Evolutionary conservation across 345 rosid species (phyloP).

Genomic region (Moricandia arvensis): DNA sequence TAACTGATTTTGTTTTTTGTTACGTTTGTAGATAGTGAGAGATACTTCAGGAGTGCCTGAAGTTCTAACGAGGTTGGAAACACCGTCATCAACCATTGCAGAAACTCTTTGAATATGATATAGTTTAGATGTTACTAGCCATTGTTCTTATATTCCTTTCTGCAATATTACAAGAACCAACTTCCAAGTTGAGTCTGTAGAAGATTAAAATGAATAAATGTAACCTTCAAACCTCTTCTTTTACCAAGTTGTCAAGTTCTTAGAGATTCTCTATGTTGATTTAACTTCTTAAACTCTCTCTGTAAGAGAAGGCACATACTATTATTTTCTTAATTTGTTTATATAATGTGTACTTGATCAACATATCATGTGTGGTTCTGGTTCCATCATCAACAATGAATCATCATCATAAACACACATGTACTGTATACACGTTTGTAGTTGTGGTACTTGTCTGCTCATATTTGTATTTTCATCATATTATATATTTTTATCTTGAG

Average conservation of each 20-base stretch:
- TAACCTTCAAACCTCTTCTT: neutral
- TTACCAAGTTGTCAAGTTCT: neutral
- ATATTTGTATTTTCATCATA: neutral
- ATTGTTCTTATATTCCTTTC: constrained; percentile 3
- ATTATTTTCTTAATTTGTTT: neutral
- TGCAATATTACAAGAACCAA: constrained; percentile 17
- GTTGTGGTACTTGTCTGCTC: neutral
- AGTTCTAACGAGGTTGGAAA: constrained; percentile 80
- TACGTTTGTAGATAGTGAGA: constrained; percentile 62
- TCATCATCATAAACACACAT: neutral
- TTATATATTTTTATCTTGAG: neutral
- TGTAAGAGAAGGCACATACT: neutral
- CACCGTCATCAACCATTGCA: constrained; percentile 37
- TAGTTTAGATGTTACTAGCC: constrained; percentile 46
- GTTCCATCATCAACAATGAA: neutral
- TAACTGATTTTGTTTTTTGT: neutral
- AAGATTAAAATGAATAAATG: neutral
- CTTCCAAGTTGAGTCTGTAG: constrained; percentile 27
- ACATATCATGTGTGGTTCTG: neutral
- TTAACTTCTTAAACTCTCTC: neutral
- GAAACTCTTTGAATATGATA: constrained; percentile 59
- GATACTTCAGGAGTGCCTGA: constrained; percentile 74
- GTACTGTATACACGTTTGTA: neutral
- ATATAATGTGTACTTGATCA: neutral
- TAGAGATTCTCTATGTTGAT: neutral